phyloP scores from a whole-genome alignment of 768 basidiomycete species.

The Russula sp. region DNA sequence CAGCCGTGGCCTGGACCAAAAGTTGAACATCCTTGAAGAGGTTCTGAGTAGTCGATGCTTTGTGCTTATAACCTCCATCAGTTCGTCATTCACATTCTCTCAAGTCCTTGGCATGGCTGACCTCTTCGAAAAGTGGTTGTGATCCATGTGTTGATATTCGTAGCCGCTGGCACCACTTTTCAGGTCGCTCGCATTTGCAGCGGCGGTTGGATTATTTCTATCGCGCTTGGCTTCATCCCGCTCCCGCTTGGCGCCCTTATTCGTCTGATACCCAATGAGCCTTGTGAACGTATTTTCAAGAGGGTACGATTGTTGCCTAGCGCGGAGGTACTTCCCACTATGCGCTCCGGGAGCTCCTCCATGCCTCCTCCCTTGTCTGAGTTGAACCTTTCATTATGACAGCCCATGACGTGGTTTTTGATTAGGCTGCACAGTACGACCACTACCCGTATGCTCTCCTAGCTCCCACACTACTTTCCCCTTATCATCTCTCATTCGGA shows the following conservation, averaged over 20 bases:
- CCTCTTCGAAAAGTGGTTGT: constrained; percentile 59
- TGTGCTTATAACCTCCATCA: constrained; percentile 74
- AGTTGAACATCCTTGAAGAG: constrained; percentile 85
- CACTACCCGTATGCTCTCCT: no score
- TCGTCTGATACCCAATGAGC: constrained; percentile 73
- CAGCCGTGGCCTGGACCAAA: constrained; percentile 77
- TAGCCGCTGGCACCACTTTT: constrained; percentile 88
- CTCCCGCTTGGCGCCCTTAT: constrained; percentile 83
- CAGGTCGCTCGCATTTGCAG: constrained; percentile 74
- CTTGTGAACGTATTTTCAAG: constrained; percentile 61
- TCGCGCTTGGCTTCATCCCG: constrained; percentile 81
- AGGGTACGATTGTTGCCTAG: constrained; percentile 56
- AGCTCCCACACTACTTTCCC: no score
- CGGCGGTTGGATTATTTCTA: constrained; percentile 88
- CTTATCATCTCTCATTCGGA: no score
- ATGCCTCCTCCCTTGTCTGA: background rate
- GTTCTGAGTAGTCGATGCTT: constrained; percentile 78
- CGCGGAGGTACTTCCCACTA: constrained; percentile 58
- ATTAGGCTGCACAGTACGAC: no score
- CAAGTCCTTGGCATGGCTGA: constrained; percentile 5
- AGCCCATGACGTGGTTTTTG: no score
- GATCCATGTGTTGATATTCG: constrained; percentile 85
- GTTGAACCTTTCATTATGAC: background rate
- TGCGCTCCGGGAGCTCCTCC: constrained; percentile 35
- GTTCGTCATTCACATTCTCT: constrained; percentile 38